Evolutionary conservation across 306 rosid species (phyloP), one percentile per base, ranked within the genome.

Genomic region (Abrus pulchellus): DNA sequence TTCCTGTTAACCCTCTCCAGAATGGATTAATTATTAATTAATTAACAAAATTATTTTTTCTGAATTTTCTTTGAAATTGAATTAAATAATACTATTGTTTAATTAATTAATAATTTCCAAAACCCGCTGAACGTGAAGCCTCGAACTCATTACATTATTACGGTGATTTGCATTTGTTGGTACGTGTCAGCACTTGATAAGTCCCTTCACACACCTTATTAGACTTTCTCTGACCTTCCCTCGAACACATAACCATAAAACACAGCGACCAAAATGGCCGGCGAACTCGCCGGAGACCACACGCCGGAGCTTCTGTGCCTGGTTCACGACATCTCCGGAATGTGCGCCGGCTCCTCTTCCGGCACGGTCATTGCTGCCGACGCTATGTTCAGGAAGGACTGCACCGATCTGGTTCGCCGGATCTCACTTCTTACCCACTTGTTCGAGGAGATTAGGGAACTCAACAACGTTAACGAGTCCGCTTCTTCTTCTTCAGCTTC

Each of bases 341-440:
- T 84, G 78, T 90, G 89, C 32, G 70, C 48, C 6, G 86, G 85
- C 4, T 81, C 86, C 13, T 70, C 80, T 60, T 27, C 86, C n/a
- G 12, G 27, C 7, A 0, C 79, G 38, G 50, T 55, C 80, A 43
- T 63, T 75, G 56, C 76, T 52, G 53, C 68, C 69, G 90, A 76
- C 8, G 85, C 83, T n/a, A 13, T 75, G 48, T 93, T 91, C 86
- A 89, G 74, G 84, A 95, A 85, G 82, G 99, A 93, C 71, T 91
- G 94, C 78, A 90, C 93, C 85, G 99, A 95, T 91, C 94, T 95
- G 60, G 93, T 92, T 59, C 96, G 98, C 48, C 93, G 97, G 96
- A 95, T 95, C 90, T 89, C 95, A 12, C 87, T 95, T 30, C 90
- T 95, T n/a, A 74, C 93, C 32, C 93, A 95, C 80, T 76, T 95